phyloP scores from a whole-genome alignment of 441 rosid species.

The Gossypium schwendimanii region DNA sequence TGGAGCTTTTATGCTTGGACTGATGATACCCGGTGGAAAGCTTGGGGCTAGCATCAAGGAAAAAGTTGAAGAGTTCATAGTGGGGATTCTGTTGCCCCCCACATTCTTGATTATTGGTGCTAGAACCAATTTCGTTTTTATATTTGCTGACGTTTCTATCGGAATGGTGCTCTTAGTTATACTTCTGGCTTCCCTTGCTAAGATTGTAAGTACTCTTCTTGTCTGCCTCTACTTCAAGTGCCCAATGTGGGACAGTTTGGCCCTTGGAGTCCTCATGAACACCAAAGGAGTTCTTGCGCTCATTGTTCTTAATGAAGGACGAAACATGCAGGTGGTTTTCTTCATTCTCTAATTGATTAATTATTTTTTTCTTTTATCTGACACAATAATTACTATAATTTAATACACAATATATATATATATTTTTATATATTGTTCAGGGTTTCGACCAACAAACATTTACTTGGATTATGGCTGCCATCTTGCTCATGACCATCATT shows the following conservation, averaged over 20 bases:
- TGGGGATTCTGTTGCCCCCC: slow-evolving; percentile 27
- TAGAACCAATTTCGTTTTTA: neutral
- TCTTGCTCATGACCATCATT: slow-evolving; percentile 36
- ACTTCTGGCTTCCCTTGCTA: slow-evolving; percentile 14
- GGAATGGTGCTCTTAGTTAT: neutral
- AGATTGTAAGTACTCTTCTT: slow-evolving; percentile 26
- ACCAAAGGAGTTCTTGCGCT: slow-evolving; percentile 39
- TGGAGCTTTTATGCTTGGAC: slow-evolving; percentile 48
- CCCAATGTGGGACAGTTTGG: slow-evolving; percentile 23
- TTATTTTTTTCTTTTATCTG: no score
- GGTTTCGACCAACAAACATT: slow-evolving; percentile 30
- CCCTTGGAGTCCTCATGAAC: slow-evolving; percentile 41
- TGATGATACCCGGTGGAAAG: slow-evolving; percentile 34
- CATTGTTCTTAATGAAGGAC: slow-evolving; percentile 30
- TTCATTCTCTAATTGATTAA: neutral
- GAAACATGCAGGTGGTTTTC: slow-evolving; percentile 20
- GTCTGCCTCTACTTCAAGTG: slow-evolving; percentile 17
- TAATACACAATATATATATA: no score
- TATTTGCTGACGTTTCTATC: neutral
- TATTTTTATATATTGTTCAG: slow-evolving; percentile 18
- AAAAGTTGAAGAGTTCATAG: slow-evolving; percentile 27
- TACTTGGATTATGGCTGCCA: slow-evolving; percentile 20
- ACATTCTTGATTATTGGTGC: slow-evolving; percentile 24
- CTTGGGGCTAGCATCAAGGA: slow-evolving; percentile 25
- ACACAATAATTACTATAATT: no score